Evolutionary conservation across 768 basidiomycete genomes (phyloP).

Genomic region (Agrocybe pediades): DNA sequence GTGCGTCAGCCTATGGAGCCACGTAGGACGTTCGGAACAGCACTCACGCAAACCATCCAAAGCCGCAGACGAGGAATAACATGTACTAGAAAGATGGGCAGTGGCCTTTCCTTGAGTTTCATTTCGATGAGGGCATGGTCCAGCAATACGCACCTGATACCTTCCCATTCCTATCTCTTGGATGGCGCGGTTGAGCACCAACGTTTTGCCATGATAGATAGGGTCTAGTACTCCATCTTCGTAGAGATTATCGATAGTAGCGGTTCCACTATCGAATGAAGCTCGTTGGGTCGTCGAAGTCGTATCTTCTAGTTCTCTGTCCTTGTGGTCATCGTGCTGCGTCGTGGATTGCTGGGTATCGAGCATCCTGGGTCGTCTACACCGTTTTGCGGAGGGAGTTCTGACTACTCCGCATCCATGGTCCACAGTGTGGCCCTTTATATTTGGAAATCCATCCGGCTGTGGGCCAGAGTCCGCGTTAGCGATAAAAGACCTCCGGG

Average conservation of each 20-base stretch:
- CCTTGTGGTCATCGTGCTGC: not conserved
- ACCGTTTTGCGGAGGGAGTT: not conserved
- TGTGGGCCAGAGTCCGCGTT: not conserved
- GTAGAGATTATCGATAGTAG: constrained; percentile 18
- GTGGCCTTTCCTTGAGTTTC: not conserved
- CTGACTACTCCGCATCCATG: not conserved
- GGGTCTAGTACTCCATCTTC: constrained; percentile 44
- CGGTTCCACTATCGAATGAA: not conserved
- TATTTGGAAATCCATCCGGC: not conserved
- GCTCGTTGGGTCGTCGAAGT: not conserved
- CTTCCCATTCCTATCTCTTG: constrained; percentile 74
- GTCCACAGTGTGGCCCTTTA: not conserved
- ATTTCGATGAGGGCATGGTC: not conserved
- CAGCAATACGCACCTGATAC: constrained; percentile 50
- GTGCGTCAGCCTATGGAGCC: not conserved
- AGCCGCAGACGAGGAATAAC: constrained; percentile 68
- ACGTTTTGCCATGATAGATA: constrained; percentile 59
- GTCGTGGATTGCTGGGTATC: not conserved
- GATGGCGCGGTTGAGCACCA: constrained; percentile 58
- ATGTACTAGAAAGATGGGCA: constrained; percentile 43
- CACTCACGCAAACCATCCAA: constrained; percentile 76
- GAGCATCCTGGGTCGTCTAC: not conserved
- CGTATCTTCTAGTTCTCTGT: not conserved
- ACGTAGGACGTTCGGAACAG: not conserved
- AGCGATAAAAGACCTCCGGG: not conserved